Base-by-base conservation (phyloP, 176 grass and related monocot genomes). In the Elaeis guineensis region DNA sequence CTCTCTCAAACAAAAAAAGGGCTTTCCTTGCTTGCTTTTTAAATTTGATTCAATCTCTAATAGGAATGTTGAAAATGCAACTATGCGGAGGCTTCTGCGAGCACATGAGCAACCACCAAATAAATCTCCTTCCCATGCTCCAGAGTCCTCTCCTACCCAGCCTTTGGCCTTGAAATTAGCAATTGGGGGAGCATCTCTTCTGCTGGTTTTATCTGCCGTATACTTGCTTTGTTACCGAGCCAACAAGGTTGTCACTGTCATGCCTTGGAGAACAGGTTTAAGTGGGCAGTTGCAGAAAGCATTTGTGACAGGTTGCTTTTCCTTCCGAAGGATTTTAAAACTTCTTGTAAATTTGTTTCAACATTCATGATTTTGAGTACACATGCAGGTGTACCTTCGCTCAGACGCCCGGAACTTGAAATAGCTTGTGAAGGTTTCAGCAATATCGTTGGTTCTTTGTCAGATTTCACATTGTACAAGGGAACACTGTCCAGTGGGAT, bases 371-470 rank as follows among this genome's bases (percentile, higher is more conserved):
- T 65, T 62, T 64, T 83, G 29, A 24, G 20, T 65, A 20, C 21
- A 22, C 20, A 22, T 1, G 15, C 78, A 92, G 93, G 81, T 26
- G 72, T 92, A 51, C 78, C 78, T 72, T 75, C 17, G 25, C 78
- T 83, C 55, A 89, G 77, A 62, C 69, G 67, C 9, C 79, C 63
- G 1, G 81, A 97, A 22, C 87, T 97, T 23, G 76, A 97, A 83
- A 54, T 49, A 55, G 87, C 87, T 3, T 88, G 93, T 80, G 93
- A 97, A 79, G 70, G 71, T 83, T 92, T 97, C 74, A 89, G 87
- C 70, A 91, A 97, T 21, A 73, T 92, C 65, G 77, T 97, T 67
- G 81, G 52, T 65, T 73, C 72, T 49, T 54, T 80, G 48, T 78
- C 75, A 57, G 77, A 75, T 67, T 75, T 14, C 39, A 66, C 29